Conservation (phyloP, 768 basidiomycete genomes). For the Nidularia pulvinata region DNA sequence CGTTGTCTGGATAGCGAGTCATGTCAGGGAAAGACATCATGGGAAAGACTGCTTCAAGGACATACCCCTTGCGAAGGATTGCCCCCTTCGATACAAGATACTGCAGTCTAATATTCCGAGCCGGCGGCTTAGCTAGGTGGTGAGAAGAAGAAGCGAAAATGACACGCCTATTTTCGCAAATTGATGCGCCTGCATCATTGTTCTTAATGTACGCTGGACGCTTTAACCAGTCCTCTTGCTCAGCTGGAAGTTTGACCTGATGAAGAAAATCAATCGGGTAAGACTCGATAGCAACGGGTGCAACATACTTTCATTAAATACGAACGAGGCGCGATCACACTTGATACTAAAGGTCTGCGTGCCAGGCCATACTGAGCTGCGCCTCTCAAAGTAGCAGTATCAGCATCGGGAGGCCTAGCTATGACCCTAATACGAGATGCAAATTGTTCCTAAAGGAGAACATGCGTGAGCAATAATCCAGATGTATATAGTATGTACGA, state of each 20-base stretch:
- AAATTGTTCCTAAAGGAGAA: conserved; percentile 57
- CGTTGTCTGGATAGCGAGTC: conserved; percentile 54
- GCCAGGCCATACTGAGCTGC: conserved; percentile 89
- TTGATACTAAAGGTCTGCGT: conserved; percentile 73
- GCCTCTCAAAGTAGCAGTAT: conserved; percentile 86
- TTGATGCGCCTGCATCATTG: conserved; percentile 73
- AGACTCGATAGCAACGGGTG: not conserved
- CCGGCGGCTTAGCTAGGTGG: conserved; percentile 21
- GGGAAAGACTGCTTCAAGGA: conserved; percentile 10
- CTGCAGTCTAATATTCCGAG: conserved; percentile 56
- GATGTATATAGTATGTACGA: no score
- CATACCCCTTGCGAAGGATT: conserved; percentile 83
- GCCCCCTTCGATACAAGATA: conserved; percentile 89
- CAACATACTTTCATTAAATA: conserved; percentile 81
- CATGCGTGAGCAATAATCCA: conserved; percentile 6
- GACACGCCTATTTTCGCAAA: conserved; percentile 83
- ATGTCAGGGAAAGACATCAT: conserved; percentile 12
- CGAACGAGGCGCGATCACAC: conserved; percentile 77
- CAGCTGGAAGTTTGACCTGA: conserved; percentile 88
- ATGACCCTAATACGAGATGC: conserved; percentile 67
- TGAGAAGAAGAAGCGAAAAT: conserved; percentile 9
- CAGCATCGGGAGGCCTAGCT: conserved; percentile 82
- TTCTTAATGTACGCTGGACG: conserved; percentile 83
- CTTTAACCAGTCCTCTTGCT: conserved; percentile 80
- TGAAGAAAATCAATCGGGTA: not conserved